Evolutionary conservation across 495 filamentous ascomycete genomes (phyloP).

Genomic region (Hyphodiscus hymeniophilus): DNA sequence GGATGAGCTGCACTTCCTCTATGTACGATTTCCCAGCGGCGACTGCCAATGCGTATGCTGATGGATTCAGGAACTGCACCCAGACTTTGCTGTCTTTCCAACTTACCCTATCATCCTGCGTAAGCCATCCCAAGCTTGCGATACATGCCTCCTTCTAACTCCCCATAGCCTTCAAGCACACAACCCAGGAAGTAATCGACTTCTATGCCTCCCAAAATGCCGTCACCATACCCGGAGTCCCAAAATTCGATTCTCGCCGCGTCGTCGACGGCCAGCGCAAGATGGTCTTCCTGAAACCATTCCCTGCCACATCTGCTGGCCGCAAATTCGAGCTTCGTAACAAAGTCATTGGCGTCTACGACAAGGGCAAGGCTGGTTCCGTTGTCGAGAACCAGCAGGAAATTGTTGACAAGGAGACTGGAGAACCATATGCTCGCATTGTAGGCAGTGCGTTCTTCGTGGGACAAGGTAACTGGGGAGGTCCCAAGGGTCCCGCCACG

Average conservation of each 20-base stretch:
- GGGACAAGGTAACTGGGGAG: conserved; percentile 81
- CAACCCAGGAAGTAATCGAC: conserved; percentile 69
- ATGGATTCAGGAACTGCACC: conserved; percentile 61
- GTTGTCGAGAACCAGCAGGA: conserved; percentile 75
- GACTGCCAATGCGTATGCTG: conserved; percentile 11
- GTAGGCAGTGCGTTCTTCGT: conserved; percentile 69
- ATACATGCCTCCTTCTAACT: not conserved
- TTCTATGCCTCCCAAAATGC: conserved; percentile 64
- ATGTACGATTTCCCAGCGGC: conserved; percentile 40
- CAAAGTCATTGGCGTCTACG: conserved; percentile 81
- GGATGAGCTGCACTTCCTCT: conserved; percentile 89
- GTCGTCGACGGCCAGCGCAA: conserved; percentile 82
- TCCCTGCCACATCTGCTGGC: conserved; percentile 65
- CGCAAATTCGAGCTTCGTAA: conserved; percentile 66
- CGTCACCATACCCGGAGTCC: conserved; percentile 63
- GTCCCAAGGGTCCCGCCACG: conserved; percentile 76
- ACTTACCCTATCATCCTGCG: conserved; percentile 79
- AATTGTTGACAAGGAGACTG: conserved; percentile 60
- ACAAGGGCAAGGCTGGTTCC: conserved; percentile 79
- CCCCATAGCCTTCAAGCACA: conserved; percentile 66
- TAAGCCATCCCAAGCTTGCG: conserved; percentile 29
- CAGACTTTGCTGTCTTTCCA: conserved; percentile 75
- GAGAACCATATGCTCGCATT: conserved; percentile 64
- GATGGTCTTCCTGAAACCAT: conserved; percentile 67
- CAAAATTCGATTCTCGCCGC: conserved; percentile 63